A percentile compares a stretch with the other conserved stretches of the same genome.
phyloP scores from a whole-genome alignment of 148 eudicot species.

The Fagopyrum homotropicum region DNA sequence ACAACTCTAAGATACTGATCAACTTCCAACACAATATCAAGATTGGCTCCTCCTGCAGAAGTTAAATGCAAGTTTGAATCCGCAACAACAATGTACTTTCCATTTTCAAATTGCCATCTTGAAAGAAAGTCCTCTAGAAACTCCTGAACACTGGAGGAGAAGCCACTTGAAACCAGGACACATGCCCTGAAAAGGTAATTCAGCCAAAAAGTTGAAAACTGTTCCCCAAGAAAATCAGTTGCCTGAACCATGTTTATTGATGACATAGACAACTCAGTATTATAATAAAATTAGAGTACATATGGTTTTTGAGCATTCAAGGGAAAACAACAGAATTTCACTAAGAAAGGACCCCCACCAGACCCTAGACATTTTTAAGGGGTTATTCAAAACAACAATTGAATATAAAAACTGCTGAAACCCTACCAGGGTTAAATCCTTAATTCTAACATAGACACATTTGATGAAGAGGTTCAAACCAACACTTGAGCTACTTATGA shows the following conservation, averaged over 20 bases:
- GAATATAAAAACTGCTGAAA: background rate
- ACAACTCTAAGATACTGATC: constrained; percentile 71
- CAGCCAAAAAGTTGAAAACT: background rate
- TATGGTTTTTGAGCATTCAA: background rate
- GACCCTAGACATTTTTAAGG: background rate
- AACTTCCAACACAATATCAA: constrained; percentile 27
- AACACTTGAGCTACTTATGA: background rate
- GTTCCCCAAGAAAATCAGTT: background rate
- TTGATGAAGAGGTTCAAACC: background rate
- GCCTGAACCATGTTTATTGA: background rate
- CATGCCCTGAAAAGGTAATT: constrained; percentile 45
- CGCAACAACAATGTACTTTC: constrained; percentile 26
- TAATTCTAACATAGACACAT: background rate
- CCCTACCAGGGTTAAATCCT: background rate
- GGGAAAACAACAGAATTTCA: background rate
- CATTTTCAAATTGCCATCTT: constrained; percentile 47
- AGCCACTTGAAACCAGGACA: constrained; percentile 48
- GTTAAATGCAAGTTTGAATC: constrained; percentile 16
- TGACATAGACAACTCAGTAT: background rate
- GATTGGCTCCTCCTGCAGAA: constrained; percentile 17
- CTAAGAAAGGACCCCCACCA: background rate
- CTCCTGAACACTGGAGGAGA: constrained; percentile 32
- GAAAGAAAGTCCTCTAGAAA: constrained; percentile 70
- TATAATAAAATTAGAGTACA: background rate
- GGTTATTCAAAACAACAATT: background rate